Base-by-base conservation (phyloP, 768 basidiomycete genomes). In the Butyriboletus loyo region DNA sequence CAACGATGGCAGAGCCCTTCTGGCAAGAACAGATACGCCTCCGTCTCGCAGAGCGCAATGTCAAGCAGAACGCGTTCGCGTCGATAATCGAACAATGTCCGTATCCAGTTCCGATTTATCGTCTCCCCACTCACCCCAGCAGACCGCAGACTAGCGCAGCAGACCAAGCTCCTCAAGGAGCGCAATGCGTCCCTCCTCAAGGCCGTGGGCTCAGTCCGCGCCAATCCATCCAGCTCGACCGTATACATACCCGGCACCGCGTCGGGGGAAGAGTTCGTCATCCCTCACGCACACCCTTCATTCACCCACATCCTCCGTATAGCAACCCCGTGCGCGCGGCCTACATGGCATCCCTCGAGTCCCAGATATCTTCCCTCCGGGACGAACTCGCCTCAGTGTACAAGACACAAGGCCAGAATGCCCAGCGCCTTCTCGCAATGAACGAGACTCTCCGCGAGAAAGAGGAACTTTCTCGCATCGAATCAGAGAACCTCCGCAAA, bases 361-460 rank as follows among this genome's bases (percentile, higher is more conserved):
- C 89, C 5, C 94, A 98, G 66, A 89, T 98, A 68, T 92, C 92
- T 2, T 86, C 89, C 11, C 76, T 97, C 44, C 86, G 95, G 31
- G 89, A 91, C 60, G 96, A 98, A 69, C 79, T 98, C 45, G 92
- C 95, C 3, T 91, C 89, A 9, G 85, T 96, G 1, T 99, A 98
- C 77, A 95, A 96, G 70, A 91, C 92, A 0, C 95, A 98, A 57
- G 90, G 92, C 5, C 92, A 96, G 72, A 96, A 97, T 69, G 90
- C 94, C 1, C 95, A 97, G 67, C 82, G 93, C 35, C 81, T 96
- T 8, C 77, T 99, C 14, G 81, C 89, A 4, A 92, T 99, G 86
- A 95, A 92, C 55, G 97, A 99, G 70, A 92, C 92, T 1, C 77
- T 98, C 8, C 85, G 93, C 45, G 94, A 95, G 69, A 88, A 93